phyloP scores from a whole-genome alignment of 768 basidiomycete genomes.

The Candolleomyces aberdarensis region DNA sequence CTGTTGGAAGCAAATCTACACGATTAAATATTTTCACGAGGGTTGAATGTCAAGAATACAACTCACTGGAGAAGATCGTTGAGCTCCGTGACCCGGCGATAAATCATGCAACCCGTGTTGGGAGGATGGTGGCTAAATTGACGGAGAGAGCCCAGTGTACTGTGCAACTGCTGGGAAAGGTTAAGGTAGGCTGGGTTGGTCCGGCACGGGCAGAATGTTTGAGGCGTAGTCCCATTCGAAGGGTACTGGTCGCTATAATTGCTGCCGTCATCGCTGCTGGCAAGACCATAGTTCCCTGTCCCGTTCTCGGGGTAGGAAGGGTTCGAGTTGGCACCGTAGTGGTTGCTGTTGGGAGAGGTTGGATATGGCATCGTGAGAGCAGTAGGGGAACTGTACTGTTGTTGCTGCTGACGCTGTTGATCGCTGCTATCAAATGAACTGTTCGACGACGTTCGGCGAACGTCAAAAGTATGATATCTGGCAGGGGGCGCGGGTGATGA shows the following conservation, averaged over 20 bases:
- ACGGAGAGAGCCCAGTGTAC: conserved; percentile 51
- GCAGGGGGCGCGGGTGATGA: conserved; percentile 52
- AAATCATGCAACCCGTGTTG: conserved; percentile 52
- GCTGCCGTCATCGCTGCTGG: conserved; percentile 38
- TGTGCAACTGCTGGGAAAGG: conserved; percentile 63
- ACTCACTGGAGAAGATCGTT: conserved; percentile 66
- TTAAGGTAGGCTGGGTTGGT: conserved; percentile 60
- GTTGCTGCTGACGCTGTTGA: conserved; percentile 19
- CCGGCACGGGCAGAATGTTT: conserved; percentile 57
- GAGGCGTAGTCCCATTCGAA: conserved; percentile 30
- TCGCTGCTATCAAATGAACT: conserved; percentile 34
- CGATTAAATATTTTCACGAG: background rate
- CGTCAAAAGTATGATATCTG: conserved; percentile 52
- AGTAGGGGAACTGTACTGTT: conserved; percentile 23
- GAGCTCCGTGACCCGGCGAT: conserved; percentile 58
- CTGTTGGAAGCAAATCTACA: conserved; percentile 24
- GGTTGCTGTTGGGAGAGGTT: conserved; percentile 16
- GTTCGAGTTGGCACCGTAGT: conserved; percentile 17
- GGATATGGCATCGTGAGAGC: conserved; percentile 21
- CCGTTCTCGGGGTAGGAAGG: conserved; percentile 38
- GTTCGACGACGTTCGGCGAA: conserved; percentile 29
- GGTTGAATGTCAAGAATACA: conserved; percentile 5
- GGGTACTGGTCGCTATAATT: conserved; percentile 35
- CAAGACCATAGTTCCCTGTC: conserved; percentile 31
- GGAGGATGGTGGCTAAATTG: conserved; percentile 59